Conservation (phyloP, 345 rosid species). For the Eucalyptus coolabah region DNA sequence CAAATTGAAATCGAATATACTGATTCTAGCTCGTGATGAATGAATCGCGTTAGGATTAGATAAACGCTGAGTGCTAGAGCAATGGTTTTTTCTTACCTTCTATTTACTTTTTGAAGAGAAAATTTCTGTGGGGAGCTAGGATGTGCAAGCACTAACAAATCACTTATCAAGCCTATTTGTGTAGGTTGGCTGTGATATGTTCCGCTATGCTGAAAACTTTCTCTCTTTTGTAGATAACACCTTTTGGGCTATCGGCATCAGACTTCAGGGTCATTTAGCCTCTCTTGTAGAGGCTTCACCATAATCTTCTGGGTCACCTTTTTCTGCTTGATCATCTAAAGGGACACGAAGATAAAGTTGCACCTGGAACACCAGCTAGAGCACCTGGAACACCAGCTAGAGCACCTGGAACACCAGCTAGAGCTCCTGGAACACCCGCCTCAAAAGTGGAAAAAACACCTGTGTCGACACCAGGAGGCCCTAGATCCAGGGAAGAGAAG, state of each 20-base stretch:
- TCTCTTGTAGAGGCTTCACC: background rate
- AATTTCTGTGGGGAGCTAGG: background rate
- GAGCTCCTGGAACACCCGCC: slow-evolving; percentile 82
- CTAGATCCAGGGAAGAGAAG: slow-evolving; percentile 83
- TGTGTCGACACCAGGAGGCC: slow-evolving; percentile 63
- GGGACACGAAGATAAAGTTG: background rate
- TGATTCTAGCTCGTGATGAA: background rate
- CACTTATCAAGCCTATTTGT: background rate
- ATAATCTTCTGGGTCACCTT: background rate
- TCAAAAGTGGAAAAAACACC: slow-evolving; percentile 68
- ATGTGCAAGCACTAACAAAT: background rate
- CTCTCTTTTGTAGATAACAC: background rate
- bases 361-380: too few species aligned
- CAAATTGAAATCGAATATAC: background rate
- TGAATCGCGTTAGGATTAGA: background rate
- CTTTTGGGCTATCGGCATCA: background rate
- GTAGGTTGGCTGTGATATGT: background rate
- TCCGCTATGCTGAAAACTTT: background rate
- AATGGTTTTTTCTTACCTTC: background rate
- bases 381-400: slow-evolving; percentile 38
- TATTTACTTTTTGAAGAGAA: background rate
- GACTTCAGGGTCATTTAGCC: background rate
- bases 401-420: slow-evolving; percentile 37
- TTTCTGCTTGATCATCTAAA: background rate
- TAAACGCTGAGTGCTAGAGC: background rate